Percentiles rank a stretch among this genome's conserved stretches.
Conservation (phyloP, 371 early-diverging fungal genomes). For the Lichtheimia ramosa region DNA sequence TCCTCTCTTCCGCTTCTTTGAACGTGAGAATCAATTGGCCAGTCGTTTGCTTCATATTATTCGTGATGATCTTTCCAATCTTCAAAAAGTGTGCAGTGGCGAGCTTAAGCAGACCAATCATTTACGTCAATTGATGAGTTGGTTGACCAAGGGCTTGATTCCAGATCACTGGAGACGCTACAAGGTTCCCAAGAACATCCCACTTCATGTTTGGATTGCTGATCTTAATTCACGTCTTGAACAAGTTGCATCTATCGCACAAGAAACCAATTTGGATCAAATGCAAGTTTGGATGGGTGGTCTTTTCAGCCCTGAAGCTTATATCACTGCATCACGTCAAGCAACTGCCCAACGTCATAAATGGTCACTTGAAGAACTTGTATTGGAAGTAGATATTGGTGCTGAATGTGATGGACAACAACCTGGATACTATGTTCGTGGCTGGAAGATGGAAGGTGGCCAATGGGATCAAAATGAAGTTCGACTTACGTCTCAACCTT, state of each 20-base stretch:
- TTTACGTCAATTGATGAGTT: slow-evolving; percentile 66
- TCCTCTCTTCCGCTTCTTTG: slow-evolving; percentile 84
- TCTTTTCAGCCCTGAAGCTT: slow-evolving; percentile 90
- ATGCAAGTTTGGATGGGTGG: slow-evolving; percentile 83
- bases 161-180: slow-evolving; percentile 82
- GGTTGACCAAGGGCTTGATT: slow-evolving; percentile 72
- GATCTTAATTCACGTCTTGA: slow-evolving; percentile 73
- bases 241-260: slow-evolving; percentile 61
- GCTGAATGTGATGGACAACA: slow-evolving; percentile 12
- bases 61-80: slow-evolving; percentile 63
- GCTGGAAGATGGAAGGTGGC: slow-evolving; percentile 73
- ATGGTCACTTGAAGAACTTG: slow-evolving; percentile 74
- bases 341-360: slow-evolving; percentile 70
- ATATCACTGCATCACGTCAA: slow-evolving; percentile 90
- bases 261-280: slow-evolving; percentile 35
- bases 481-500: slow-evolving; percentile 50
- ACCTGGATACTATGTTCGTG: slow-evolving; percentile 37
- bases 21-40: slow-evolving; percentile 76
- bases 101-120: slow-evolving; percentile 87
- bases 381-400: slow-evolving; percentile 50
- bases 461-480: slow-evolving; percentile 54
- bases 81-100: slow-evolving; percentile 73
- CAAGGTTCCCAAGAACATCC: slow-evolving; percentile 63
- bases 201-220: slow-evolving; percentile 72
- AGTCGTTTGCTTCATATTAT: slow-evolving; percentile 61